Percentiles rank a stretch among this genome's conserved stretches.
Conservation (phyloP, 1,284 basidiomycete genomes). For the Sphaerobolus stellatus region DNA sequence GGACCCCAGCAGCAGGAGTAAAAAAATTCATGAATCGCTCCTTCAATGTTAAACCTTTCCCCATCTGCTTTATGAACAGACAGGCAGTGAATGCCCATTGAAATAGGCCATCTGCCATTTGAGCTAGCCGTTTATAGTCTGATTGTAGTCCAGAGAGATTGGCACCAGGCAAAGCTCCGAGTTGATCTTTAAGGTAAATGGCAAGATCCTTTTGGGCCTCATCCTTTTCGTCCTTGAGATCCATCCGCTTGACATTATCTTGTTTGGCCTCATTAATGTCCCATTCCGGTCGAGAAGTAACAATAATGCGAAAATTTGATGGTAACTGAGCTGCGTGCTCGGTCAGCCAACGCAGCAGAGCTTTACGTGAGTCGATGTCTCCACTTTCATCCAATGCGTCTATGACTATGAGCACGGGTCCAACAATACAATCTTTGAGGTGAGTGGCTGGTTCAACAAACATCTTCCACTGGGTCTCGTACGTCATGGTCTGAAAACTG, state of each 20-base stretch:
- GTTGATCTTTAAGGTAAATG: no score
- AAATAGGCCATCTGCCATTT: constrained; percentile 12
- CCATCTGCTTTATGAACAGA: no score
- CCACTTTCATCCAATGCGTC: constrained; percentile 23
- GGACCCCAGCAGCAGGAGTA: no score
- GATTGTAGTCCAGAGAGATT: no score
- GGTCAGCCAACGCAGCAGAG: constrained; percentile 6
- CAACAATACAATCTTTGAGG: not conserved
- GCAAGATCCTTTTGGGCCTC: no score
- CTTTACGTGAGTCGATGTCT: not conserved
- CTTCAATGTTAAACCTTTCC: no score
- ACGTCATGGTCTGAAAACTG: not conserved
- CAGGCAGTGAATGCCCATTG: constrained; percentile 17
- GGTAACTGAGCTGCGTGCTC: constrained; percentile 7
- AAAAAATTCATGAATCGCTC: no score
- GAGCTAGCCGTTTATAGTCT: not conserved
- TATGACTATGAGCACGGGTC: constrained; percentile 21
- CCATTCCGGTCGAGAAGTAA: constrained; percentile 15
- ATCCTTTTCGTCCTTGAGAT: not conserved
- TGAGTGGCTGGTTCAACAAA: not conserved
- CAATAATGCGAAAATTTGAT: constrained; percentile 13
- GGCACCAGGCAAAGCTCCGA: no score
- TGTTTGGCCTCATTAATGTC: constrained; percentile 10
- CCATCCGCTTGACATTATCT: not conserved
- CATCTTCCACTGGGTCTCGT: not conserved